Evolutionary conservation across 2,329 filamentous ascomycete genomes (phyloP), one percentile per base, ranked within the genome.

Genomic region (Septoria petroselini): DNA sequence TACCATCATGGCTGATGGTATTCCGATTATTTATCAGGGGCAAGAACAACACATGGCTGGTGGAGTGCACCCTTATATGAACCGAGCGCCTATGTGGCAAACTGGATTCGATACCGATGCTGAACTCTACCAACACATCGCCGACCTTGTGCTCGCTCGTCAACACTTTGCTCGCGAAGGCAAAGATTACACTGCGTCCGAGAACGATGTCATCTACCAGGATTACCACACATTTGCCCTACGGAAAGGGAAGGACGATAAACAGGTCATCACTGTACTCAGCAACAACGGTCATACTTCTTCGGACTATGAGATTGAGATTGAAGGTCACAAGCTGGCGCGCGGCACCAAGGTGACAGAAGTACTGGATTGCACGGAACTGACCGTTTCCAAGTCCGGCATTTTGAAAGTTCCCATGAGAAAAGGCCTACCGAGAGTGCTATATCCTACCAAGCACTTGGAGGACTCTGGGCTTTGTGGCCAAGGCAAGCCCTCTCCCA

Each of bases 211-310:
- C 5, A 68, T 77, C 50, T 76, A 73, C 58, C 66, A 67, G 40
- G 73, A 77, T 38, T 59, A 61, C 4, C 66, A 68, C 31, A 72
- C 70, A 7, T 56, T 77, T 9, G 74, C 69, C 2, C 70, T 76
- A 62, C 69, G 73, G 14, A 73, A 74, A 50, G 74, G 72, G 3
- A 62, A 60, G 8, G 57, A 58, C 9, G 68, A 66, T 17, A 64
- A 50, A 33, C 71, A 65, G 31, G 70, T 78, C 12, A 66, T 78
- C 29, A 71, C 73, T 47, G 62, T 77, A 4, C 57, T 76, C 8
- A 74, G 41, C 17, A 76, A 73, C 43, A 68, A 69, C 31, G 72
- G 73, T 2, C 54, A 60, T 1, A 50, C 54, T 4, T 63, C 66
- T 23, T 70, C 41, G 48, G 59, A 56, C 52, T 62, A 56, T 48